These are phyloP conservation scores for Botrytis paeoniae DNA, from an alignment of 2,329 filamentous ascomycete species.

Conservation along the genomic window DNA sequence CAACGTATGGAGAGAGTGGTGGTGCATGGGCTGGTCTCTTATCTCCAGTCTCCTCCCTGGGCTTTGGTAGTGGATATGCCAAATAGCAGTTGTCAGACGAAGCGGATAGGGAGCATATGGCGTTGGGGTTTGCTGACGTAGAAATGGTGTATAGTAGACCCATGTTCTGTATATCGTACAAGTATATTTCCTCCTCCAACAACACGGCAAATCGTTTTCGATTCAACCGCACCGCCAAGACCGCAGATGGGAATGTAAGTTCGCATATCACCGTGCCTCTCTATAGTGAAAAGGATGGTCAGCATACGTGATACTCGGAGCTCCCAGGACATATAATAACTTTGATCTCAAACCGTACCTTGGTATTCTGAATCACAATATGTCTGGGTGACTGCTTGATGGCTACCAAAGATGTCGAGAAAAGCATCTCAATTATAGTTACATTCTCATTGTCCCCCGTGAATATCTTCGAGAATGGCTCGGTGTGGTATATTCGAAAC, in stretches of 20 bases:
- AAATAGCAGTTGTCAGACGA: conserved; percentile 96
- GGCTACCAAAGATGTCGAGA: conserved; percentile 94
- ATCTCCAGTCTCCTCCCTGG: conserved; percentile 57
- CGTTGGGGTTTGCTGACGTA: conserved; percentile 88
- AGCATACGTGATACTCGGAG: neutral
- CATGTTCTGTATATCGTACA: conserved; percentile 99
- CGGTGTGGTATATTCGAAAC: conserved; percentile 94
- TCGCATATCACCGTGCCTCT: conserved; percentile 89
- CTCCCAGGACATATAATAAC: neutral
- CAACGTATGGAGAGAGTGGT: conserved; percentile 71
- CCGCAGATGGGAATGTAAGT: conserved; percentile 95
- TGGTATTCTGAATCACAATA: conserved; percentile 95
- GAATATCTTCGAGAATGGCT: conserved; percentile 92
- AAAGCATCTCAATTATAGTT: conserved; percentile 96
- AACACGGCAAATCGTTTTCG: conserved; percentile 91
- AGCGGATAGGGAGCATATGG: conserved; percentile 88
- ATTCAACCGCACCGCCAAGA: conserved; percentile 90
- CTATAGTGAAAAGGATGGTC: conserved; percentile 18
- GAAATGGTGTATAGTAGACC: conserved; percentile 87
- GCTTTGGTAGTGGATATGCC: conserved; percentile 83
- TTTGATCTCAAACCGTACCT: conserved; percentile 52
- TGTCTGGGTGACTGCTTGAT: conserved; percentile 88
- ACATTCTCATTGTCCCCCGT: conserved; percentile 94
- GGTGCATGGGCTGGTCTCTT: conserved; percentile 76
- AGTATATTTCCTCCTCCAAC: conserved; percentile 92